Evolutionary conservation across 2,329 filamentous ascomycete genomes (phyloP).

Genomic region (Aphanocladium album): DNA sequence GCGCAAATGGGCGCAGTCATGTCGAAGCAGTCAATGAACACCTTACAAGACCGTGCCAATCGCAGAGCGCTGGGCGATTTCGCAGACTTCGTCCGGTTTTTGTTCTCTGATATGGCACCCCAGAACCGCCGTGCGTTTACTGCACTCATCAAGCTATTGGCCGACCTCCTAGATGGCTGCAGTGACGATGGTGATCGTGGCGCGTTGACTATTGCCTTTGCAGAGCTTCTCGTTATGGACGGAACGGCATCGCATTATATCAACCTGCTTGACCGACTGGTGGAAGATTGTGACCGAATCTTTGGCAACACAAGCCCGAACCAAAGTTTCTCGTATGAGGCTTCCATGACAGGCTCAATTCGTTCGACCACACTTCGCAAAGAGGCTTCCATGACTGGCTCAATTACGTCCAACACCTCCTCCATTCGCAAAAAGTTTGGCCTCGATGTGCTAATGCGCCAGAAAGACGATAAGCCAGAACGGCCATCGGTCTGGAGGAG

Average conservation of each 20-base stretch:
- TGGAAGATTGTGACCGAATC: constrained; percentile 84
- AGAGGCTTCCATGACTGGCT: constrained; percentile 62
- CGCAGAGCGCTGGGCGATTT: constrained; percentile 69
- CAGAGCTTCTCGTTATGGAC: constrained; percentile 76
- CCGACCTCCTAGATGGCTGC: constrained; percentile 82
- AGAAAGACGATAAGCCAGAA: constrained; percentile 68
- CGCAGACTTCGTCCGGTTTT: constrained; percentile 60
- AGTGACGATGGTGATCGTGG: constrained; percentile 88
- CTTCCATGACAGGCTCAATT: constrained; percentile 52
- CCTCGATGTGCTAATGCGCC: constrained; percentile 67
- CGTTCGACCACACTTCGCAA: constrained; percentile 48
- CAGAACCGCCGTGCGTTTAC: constrained; percentile 74
- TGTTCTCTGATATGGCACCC: constrained; percentile 62
- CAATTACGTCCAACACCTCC: constrained; percentile 78
- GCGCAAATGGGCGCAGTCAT: constrained; percentile 85
- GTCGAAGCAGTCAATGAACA: constrained; percentile 62
- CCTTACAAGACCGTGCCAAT: constrained; percentile 64
- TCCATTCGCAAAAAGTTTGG: constrained; percentile 82
- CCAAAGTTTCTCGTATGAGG: constrained; percentile 33
- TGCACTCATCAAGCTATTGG: constrained; percentile 76
- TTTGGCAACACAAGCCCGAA: constrained; percentile 60
- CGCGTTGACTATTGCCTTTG: constrained; percentile 80
- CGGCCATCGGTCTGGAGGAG: constrained; percentile 78
- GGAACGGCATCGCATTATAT: constrained; percentile 78
- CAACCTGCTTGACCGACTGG: constrained; percentile 79